These are phyloP conservation scores for Fraxinus pennsylvanica DNA, from an alignment of 257 asterid species.

Conservation along the genomic window DNA sequence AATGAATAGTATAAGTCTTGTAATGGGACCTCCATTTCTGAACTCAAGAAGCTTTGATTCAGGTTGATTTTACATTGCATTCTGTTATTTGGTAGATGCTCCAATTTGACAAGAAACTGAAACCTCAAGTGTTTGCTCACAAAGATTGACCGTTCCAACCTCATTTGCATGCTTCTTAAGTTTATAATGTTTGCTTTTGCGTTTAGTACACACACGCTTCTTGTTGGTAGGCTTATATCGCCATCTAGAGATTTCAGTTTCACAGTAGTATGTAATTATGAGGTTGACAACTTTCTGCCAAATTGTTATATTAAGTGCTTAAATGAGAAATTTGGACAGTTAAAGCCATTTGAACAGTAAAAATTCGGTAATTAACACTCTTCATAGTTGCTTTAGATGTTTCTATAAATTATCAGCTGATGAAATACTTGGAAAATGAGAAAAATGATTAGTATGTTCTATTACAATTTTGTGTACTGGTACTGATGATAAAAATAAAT, in stretches of 20 bases:
- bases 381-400: background rate
- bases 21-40: conserved; percentile 22
- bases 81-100: conserved; percentile 16
- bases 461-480: background rate
- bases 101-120: conserved; percentile 13
- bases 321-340: background rate
- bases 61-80: background rate
- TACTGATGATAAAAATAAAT: no score
- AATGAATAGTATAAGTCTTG: background rate
- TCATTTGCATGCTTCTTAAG: conserved; percentile 17
- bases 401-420: background rate
- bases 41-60: background rate
- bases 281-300: background rate
- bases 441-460: no score
- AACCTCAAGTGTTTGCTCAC: conserved; percentile 19
- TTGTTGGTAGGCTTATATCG: conserved; percentile 8
- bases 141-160: conserved; percentile 28
- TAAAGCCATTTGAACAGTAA: background rate
- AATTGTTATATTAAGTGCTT: background rate
- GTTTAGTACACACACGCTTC: conserved; percentile 15
- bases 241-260: background rate
- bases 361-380: background rate
- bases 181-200: conserved; percentile 22
- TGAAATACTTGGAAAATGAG: background rate
- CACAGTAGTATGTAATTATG: background rate